Evolutionary conservation across 306 rosid species (phyloP).

Genomic region (Dicorynia guianensis): DNA sequence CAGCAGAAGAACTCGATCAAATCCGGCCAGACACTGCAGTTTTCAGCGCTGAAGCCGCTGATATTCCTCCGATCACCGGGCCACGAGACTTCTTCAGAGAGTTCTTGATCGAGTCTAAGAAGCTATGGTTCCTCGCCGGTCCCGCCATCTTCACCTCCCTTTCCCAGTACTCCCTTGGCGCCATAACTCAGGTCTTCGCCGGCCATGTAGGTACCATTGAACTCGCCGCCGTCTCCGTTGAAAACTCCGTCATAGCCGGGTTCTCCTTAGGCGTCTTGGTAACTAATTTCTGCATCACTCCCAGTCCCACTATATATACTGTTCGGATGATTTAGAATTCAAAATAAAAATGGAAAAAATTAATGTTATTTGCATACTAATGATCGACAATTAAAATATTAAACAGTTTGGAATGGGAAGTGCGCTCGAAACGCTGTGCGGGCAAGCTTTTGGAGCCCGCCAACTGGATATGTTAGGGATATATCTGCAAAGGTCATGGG

Average conservation of each 20-base stretch:
- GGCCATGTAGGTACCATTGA: constrained; percentile 78
- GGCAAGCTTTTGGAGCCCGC: constrained; percentile 90
- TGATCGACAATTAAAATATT: no score
- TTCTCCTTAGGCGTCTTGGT: constrained; percentile 85
- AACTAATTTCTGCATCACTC: neutral
- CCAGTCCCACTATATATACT: neutral
- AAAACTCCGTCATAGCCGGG: constrained; percentile 94
- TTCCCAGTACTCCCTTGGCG: constrained; percentile 90
- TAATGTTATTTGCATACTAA: neutral
- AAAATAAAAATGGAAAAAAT: neutral
- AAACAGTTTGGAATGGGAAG: constrained; percentile 92
- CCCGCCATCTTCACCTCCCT: constrained; percentile 87
- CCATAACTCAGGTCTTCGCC: constrained; percentile 80
- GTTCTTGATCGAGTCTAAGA: constrained; percentile 65
- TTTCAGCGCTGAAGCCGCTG: constrained; percentile 59
- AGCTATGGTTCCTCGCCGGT: constrained; percentile 91
- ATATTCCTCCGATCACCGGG: constrained; percentile 63
- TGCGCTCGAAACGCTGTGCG: constrained; percentile 89
- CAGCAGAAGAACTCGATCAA: neutral
- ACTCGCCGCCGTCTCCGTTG: constrained; percentile 88
- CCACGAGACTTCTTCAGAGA: constrained; percentile 51
- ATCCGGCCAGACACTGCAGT: constrained; percentile 30
- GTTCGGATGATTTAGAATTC: neutral
- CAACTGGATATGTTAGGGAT: constrained; percentile 78
- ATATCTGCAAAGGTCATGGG: constrained; percentile 93